Conservation (phyloP, 768 basidiomycete species). For the Amanita muscaria region DNA sequence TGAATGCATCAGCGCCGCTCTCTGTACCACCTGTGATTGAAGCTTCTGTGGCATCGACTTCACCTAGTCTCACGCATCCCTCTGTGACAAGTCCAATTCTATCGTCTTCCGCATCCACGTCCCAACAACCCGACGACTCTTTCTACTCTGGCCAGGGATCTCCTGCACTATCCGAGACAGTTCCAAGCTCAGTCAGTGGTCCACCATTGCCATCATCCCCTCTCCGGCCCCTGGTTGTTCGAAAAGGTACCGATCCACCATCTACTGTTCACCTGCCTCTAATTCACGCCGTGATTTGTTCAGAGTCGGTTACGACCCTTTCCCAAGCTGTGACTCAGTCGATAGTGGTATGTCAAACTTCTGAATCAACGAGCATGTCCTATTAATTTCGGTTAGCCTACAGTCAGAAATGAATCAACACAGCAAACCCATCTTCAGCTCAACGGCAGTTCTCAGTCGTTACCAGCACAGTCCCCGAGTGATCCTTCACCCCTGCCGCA, state of each 20-base stretch:
- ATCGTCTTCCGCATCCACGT: slow-evolving; percentile 63
- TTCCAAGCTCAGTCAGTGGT: slow-evolving; percentile 30
- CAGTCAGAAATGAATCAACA: slow-evolving; percentile 30
- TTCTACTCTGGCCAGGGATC: slow-evolving; percentile 67
- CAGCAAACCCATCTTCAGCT: slow-evolving; percentile 26
- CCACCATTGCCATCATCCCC: slow-evolving; percentile 56
- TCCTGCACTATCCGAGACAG: slow-evolving; percentile 65
- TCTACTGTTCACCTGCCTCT: slow-evolving; percentile 9
- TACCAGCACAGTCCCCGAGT: slow-evolving; percentile 20
- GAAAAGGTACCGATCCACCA: slow-evolving; percentile 36
- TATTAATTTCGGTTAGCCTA: slow-evolving; percentile 4
- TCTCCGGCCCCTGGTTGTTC: slow-evolving; percentile 28
- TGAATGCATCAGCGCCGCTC: slow-evolving; percentile 30
- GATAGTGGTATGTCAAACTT: slow-evolving; percentile 25
- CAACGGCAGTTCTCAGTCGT: slow-evolving; percentile 20
- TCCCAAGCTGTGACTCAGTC: slow-evolving; percentile 33
- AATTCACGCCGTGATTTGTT: slow-evolving; percentile 3
- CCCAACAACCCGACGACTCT: slow-evolving; percentile 59
- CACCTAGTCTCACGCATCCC: slow-evolving; percentile 80
- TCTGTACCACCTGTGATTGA: slow-evolving; percentile 36
- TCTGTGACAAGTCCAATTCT: slow-evolving; percentile 77
- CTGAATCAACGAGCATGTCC: not conserved
- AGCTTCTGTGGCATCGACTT: slow-evolving; percentile 42
- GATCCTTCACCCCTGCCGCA: slow-evolving; percentile 35
- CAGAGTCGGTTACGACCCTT: slow-evolving; percentile 40